Conservation (phyloP, 2,329 filamentous ascomycete genomes). For the Aspergillus nomiae region DNA sequence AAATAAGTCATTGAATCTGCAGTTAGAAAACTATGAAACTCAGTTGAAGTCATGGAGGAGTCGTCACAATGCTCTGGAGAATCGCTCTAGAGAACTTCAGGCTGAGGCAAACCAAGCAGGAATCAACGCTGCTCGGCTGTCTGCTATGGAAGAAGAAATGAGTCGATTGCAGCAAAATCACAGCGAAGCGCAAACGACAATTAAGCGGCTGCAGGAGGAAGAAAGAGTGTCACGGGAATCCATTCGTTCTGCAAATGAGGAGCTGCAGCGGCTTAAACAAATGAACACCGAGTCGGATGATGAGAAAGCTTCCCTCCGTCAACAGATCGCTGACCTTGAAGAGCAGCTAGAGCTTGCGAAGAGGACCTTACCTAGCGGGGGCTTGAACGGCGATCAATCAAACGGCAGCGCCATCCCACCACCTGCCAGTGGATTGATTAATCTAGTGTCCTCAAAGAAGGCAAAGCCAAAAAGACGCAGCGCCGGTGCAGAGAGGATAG, state of each 20-base stretch:
- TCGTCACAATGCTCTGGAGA: conserved; percentile 85
- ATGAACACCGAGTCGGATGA: conserved; percentile 75
- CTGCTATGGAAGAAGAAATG: conserved; percentile 95
- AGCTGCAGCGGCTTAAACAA: conserved; percentile 77
- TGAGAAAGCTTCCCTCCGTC: conserved; percentile 81
- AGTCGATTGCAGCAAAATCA: conserved; percentile 84
- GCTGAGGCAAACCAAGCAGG: conserved; percentile 96
- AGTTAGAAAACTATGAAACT: conserved; percentile 93
- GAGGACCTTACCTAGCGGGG: conserved; percentile 72
- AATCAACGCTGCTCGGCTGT: conserved; percentile 86
- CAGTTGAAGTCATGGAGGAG: conserved; percentile 97
- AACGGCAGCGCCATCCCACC: conserved; percentile 64
- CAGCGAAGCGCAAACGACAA: conserved; percentile 85
- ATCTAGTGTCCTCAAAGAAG: conserved; percentile 95
- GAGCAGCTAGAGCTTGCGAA: conserved; percentile 90
- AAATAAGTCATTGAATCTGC: conserved; percentile 84
- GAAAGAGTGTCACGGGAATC: conserved; percentile 83
- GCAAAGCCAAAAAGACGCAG: conserved; percentile 80
- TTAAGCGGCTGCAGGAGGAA: conserved; percentile 93
- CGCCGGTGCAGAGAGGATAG: conserved; percentile 80
- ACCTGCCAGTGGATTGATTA: conserved; percentile 79
- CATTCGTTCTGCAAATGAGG: conserved; percentile 73
- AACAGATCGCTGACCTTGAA: conserved; percentile 86
- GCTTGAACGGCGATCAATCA: conserved; percentile 58
- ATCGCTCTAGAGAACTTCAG: conserved; percentile 88